These are phyloP conservation scores for Phaeosphaeria sp. DNA, from an alignment of 2,329 filamentous ascomycete genomes.

Conservation along the genomic window DNA sequence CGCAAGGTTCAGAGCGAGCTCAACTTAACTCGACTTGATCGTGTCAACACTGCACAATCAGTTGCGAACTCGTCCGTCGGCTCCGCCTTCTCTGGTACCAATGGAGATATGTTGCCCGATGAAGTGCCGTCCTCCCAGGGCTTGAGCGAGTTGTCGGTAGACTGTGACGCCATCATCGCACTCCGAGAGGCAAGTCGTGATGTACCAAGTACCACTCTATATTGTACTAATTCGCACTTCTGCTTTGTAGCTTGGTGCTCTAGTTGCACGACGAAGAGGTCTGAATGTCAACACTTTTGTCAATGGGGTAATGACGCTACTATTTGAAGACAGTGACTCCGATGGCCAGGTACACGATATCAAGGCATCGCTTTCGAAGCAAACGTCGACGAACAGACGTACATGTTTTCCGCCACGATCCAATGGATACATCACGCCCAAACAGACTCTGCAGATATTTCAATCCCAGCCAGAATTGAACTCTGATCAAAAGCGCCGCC, in stretches of 20 bases:
- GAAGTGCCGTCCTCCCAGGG: constrained; percentile 18
- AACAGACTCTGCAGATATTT: constrained; percentile 10
- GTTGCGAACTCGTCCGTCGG: constrained; percentile 14
- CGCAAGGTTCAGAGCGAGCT: constrained; percentile 41
- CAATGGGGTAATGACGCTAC: constrained; percentile 42
- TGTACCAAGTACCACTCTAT: background rate
- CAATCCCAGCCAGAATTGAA: constrained; percentile 27
- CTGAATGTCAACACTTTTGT: constrained; percentile 40
- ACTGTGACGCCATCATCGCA: constrained; percentile 40
- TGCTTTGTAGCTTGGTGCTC: constrained; percentile 1
- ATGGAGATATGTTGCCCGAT: constrained; percentile 41
- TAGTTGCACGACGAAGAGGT: constrained; percentile 19
- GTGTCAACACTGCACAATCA: constrained; percentile 7
- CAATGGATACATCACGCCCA: constrained; percentile 4
- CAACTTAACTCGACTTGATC: constrained; percentile 22
- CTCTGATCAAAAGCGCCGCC: constrained; percentile 25
- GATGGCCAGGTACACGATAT: background rate
- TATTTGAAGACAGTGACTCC: constrained; percentile 15
- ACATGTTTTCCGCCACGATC: background rate
- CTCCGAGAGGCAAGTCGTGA: constrained; percentile 37
- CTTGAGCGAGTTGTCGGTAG: constrained; percentile 17
- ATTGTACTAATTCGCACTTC: background rate
- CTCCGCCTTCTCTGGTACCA: constrained; percentile 43
- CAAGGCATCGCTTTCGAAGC: background rate
- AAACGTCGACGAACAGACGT: background rate